A percentile compares a stretch with the other conserved stretches of the same genome.
These are phyloP conservation scores for Colletotrichum sp. DNA, from an alignment of 2,329 filamentous ascomycete genomes.

Conservation along the genomic window DNA sequence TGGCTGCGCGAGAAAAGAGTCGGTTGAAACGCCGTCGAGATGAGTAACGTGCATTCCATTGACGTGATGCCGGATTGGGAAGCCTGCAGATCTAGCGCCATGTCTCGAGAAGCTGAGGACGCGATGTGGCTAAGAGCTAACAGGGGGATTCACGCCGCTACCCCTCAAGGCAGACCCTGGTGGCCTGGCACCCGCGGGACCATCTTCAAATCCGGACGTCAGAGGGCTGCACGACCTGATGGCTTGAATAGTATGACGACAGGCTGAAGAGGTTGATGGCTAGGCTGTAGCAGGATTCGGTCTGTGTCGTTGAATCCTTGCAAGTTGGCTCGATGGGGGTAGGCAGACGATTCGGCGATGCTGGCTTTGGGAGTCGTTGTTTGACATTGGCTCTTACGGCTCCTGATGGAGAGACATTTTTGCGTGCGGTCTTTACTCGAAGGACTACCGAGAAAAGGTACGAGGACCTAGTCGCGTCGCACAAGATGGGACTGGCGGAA, in stretches of 20 bases:
- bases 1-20: background rate
- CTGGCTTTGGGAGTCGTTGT: background rate
- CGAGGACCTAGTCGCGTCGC: background rate
- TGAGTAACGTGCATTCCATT: slow-evolving; percentile 14
- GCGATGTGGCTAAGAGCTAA: background rate
- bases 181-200: background rate
- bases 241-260: background rate
- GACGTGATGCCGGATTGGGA: slow-evolving; percentile 15
- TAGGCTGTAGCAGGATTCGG: background rate
- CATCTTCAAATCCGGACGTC: slow-evolving; percentile 10
- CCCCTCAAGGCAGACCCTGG: slow-evolving; percentile 1
- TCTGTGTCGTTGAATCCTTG: background rate
- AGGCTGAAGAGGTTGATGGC: background rate
- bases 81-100: slow-evolving; percentile 5
- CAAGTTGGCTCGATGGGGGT: background rate
- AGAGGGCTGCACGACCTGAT: background rate
- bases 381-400: background rate
- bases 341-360: background rate
- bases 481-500: background rate
- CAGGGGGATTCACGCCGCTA: slow-evolving; percentile 8
- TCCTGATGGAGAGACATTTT: background rate
- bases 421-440: background rate
- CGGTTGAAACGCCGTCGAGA: slow-evolving; percentile 7
- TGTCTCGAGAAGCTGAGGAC: background rate
- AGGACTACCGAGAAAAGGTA: background rate